Evolutionary conservation across 176 grass and related monocot species (phyloP).

Genomic region (Aegilops tauschii): DNA sequence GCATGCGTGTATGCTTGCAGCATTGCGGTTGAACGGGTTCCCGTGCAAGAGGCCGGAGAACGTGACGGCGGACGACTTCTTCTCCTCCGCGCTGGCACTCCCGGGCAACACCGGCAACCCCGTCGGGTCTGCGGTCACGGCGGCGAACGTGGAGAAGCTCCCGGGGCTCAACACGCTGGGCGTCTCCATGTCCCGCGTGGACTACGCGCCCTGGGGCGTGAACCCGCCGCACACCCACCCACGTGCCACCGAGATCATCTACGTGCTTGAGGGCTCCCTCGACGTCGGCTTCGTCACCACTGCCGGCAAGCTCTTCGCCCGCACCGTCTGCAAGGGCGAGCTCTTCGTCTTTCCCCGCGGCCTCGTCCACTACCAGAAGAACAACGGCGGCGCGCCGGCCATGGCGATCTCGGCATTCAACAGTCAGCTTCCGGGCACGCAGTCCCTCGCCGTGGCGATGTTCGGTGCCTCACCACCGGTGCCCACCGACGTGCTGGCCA

Average conservation of each 20-base stretch:
- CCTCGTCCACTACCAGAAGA: conserved; percentile 2
- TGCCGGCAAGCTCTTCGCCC: neutral
- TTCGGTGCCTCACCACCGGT: neutral
- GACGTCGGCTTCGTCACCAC: neutral
- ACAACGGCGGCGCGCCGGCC: neutral
- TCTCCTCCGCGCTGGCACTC: neutral
- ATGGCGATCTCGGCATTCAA: neutral
- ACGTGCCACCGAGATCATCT: neutral
- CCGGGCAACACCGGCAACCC: neutral
- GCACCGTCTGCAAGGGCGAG: neutral
- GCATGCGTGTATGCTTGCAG: neutral
- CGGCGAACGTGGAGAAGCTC: neutral
- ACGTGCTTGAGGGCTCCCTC: neutral
- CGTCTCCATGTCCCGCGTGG: neutral
- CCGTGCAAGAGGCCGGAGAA: conserved; percentile 10
- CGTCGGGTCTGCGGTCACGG: neutral
- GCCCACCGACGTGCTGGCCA: neutral
- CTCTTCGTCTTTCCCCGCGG: neutral
- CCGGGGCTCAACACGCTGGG: neutral
- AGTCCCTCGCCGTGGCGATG: neutral
- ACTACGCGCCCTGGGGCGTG: neutral
- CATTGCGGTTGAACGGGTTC: neutral
- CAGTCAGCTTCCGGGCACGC: neutral
- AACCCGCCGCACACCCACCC: conserved; percentile 8
- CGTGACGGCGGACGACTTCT: neutral